Evolutionary conservation across 108 stramenopile genomes (phyloP), one percentile per base, ranked within the genome.

Genomic region (Nitzschia sp.): DNA sequence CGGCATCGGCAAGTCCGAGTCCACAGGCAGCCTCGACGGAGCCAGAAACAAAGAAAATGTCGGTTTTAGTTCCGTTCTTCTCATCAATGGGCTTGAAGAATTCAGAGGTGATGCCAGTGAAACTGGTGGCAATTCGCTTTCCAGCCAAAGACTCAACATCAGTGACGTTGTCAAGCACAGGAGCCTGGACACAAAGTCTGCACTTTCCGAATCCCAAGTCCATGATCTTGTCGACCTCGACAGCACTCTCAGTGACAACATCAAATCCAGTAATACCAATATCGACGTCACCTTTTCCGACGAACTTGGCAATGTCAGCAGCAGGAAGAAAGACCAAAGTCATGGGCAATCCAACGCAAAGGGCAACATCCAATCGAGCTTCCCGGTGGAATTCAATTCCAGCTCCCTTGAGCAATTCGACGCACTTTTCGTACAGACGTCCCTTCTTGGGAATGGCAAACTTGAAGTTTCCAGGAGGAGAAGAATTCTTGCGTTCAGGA

Each of bases 391-490:
- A 96, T 51, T 96, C 91, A 59, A 98, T 83, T 5, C 97, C 97
- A 22, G 95, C 89, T 2, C 97, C 97, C 57, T 86, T 86, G 58
- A 98, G 83, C 81, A 97, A 87, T 67, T 80, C 88, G 54, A 84
- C 78, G 48, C 92, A 88, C 75, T 95, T 93, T 24, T 96, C 93
- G 64, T 91, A 84, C 7, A 98, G 85, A 41, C 97, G 81, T 26
- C 97, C 97, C 82, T 98, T 98, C 71, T 98, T 98, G 41, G 97
- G 97, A 38, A 98, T 89, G 56, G 93, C 97, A 51, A 98, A 85
- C 58, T 82, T 80, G 77, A 86, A 90, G 67, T 93, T 85, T 25
- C 64, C 80, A 15, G 78, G 72, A 17, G 86, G 86, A 57, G 72
- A 74, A 22, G 75, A 71, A 43, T 80, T 79, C 26, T 53, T 62